Evolutionary conservation across 345 rosid genomes (phyloP).

Genomic region (Reutealis trisperma): DNA sequence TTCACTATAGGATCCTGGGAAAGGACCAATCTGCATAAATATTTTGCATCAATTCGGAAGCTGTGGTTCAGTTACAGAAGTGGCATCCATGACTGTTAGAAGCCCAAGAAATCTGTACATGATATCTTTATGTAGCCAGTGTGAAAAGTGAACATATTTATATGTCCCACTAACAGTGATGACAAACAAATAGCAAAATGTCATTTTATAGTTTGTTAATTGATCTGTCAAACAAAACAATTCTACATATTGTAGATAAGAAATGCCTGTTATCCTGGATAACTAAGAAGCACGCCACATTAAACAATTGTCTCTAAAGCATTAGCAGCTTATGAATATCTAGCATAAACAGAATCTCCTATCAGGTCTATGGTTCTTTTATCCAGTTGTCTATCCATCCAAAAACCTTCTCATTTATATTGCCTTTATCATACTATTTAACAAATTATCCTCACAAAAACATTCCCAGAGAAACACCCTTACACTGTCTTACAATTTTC

Average conservation of each 20-base stretch:
- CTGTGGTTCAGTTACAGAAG: constrained; percentile 10
- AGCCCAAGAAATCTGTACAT: constrained; percentile 1
- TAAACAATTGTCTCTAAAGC: neutral
- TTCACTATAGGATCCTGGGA: constrained; percentile 46
- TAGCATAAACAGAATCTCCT: neutral
- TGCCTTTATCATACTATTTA: neutral
- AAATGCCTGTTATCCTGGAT: neutral
- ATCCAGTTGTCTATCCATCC: neutral
- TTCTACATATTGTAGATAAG: neutral
- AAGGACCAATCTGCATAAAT: constrained; percentile 67
- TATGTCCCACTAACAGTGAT: neutral
- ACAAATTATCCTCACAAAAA: neutral
- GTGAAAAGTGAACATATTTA: neutral
- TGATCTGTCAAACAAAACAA: neutral
- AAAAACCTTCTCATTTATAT: neutral
- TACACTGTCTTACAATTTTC: neutral
- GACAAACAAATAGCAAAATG: neutral
- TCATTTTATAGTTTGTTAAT: neutral
- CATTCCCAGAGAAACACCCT: neutral
- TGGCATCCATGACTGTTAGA: neutral
- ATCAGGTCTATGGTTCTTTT: neutral
- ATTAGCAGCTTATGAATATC: neutral
- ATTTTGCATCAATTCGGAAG: constrained; percentile 3
- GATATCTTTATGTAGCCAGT: neutral
- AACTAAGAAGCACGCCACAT: neutral